Evolutionary conservation across 192 early-diverging fungal species (phyloP).

Genomic region (Gryganskiella cystojenkinii): DNA sequence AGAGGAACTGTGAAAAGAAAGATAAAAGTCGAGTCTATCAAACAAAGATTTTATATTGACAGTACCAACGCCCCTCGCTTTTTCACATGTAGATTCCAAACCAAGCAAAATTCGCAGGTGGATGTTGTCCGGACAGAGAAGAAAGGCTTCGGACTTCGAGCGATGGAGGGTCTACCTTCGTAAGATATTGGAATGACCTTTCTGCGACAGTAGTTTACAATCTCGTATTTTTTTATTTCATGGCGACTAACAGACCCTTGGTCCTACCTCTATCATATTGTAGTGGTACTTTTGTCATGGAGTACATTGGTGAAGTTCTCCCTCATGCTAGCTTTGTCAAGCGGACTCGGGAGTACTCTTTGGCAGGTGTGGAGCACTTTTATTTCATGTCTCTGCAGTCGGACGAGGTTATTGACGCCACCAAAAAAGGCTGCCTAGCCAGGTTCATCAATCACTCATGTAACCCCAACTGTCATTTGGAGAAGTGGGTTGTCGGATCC

Average conservation of each 20-base stretch:
- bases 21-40: too few species aligned
- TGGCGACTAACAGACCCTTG: neutral
- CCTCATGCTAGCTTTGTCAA: constrained; percentile 83
- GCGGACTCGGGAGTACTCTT: constrained; percentile 83
- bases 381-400: constrained; percentile 97
- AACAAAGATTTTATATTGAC: too few species aligned
- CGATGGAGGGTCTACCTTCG: constrained; percentile 71
- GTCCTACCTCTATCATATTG: constrained; percentile 19
- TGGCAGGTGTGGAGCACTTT: constrained; percentile 89
- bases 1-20: too few species aligned
- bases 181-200: constrained; percentile 39
- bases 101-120: constrained; percentile 83
- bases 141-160: constrained; percentile 95
- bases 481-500: constrained; percentile 97
- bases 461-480: constrained; percentile 92
- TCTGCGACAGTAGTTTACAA: too few species aligned
- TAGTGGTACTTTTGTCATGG: constrained; percentile 94
- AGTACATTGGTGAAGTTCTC: constrained; percentile 98
- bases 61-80: constrained; percentile 1
- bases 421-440: constrained; percentile 89
- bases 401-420: constrained; percentile 98
- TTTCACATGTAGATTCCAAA: constrained; percentile 77
- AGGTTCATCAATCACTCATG: constrained; percentile 99
- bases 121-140: constrained; percentile 90
- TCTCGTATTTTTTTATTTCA: neutral